Evolutionary conservation across 306 rosid species (phyloP), one percentile per base, ranked within the genome.

Genomic region (Vigna reflexopilosa): DNA sequence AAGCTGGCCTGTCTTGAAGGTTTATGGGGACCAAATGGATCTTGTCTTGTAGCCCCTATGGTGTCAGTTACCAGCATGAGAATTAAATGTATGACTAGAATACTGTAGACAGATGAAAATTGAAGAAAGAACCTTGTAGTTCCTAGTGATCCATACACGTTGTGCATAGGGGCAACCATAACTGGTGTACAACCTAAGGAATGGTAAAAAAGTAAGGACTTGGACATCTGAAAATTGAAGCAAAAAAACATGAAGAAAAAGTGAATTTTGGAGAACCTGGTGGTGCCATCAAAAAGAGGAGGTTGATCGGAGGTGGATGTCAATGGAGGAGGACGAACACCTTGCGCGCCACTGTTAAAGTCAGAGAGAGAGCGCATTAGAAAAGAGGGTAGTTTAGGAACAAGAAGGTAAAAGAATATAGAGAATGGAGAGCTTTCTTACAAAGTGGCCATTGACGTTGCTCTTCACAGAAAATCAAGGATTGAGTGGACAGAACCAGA

Each of bases 71-170:
- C 61, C 73, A 67, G 13, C 5, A 36, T 5, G 40, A 48, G 36
- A n/a, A 42, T 64, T 34, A 1, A 72, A 57, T 1, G n/a, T 22
- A 11, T 45, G 74, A 69, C 57, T 44, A n/a, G 45, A 56, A n/a
- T 28, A 45, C 34, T 20, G 48, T 4, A 55, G 42, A 6, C 59
- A 72, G 56, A 51, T 32, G 15, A 15, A 0, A 67, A 15, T 36
- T 24, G 9, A 70, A 30, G 64, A 50, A 42, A 56, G 12, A 47
- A 91, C 98, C 97, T 89, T 94, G 47, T 77, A 92, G 64, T 94
- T 92, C 73, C 96, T 86, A 28, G 91, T 55, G 85, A 94, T 90
- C 98, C 98, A 94, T 8, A 36, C 84, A 49, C 98, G 96, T 77
- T 94, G 97, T 7, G 95, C 98, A 87, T 3, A 94, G 15, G 97